Percentiles rank a stretch among this genome's conserved stretches.
phyloP scores from a whole-genome alignment of 1,284 basidiomycete genomes.

The Rhodotorula sp. region DNA sequence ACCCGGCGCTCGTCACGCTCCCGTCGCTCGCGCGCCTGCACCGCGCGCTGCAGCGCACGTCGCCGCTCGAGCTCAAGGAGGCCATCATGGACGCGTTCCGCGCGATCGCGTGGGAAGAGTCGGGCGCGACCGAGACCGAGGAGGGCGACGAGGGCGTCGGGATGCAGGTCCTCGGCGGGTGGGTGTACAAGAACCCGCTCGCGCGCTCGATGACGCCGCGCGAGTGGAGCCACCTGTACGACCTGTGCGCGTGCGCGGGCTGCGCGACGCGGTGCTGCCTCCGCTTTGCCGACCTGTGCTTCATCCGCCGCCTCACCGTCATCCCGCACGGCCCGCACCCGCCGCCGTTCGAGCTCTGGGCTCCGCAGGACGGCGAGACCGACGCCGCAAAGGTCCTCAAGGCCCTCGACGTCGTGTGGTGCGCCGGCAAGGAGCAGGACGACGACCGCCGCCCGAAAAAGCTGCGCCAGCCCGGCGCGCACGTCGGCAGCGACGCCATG shows the following conservation, averaged over 20 bases:
- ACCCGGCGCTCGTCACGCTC: constrained; percentile 30
- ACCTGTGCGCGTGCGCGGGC: constrained; percentile 39
- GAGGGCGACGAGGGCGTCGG: constrained; percentile 41
- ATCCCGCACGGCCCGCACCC: constrained; percentile 34
- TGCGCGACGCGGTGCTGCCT: constrained; percentile 36
- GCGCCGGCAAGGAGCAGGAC: constrained; percentile 26
- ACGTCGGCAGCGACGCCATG: constrained; percentile 16
- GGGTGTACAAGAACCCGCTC: constrained; percentile 38
- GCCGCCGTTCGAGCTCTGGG: constrained; percentile 38
- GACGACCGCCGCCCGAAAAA: constrained; percentile 15
- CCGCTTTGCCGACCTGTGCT: constrained; percentile 28
- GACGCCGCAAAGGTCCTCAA: constrained; percentile 33
- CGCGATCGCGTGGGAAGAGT: constrained; percentile 42
- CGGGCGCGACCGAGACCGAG: constrained; percentile 41
- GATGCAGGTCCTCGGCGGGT: constrained; percentile 41
- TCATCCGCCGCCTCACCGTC: constrained; percentile 34
- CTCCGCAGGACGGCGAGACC: constrained; percentile 22
- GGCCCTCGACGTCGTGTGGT: constrained; percentile 38
- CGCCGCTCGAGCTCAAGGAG: constrained; percentile 30
- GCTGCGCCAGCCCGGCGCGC: constrained; percentile 16
- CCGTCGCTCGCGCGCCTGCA: constrained; percentile 28
- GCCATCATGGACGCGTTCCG: constrained; percentile 43
- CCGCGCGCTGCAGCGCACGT: constrained; percentile 28
- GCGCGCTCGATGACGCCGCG: constrained; percentile 21
- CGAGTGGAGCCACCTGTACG: constrained; percentile 41